Conservation (phyloP, 345 rosid genomes). For the Populus deltoides region DNA sequence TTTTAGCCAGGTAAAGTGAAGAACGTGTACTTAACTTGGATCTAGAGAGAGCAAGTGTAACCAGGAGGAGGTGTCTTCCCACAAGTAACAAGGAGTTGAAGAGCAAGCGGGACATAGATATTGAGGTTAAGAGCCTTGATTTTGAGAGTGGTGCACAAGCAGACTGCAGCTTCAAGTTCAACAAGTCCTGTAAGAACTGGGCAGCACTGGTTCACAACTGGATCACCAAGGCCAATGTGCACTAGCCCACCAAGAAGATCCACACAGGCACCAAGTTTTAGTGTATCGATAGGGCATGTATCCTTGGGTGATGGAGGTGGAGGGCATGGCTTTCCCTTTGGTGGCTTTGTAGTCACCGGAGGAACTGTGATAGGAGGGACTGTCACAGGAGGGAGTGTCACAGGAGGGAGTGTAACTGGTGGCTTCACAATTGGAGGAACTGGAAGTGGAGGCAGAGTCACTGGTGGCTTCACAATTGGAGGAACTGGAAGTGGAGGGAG, state of each 20-base stretch:
- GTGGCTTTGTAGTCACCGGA: conserved; percentile 9
- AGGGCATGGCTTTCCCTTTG: conserved; percentile 36
- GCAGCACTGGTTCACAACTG: conserved; percentile 77
- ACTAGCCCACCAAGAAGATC: conserved; percentile 85
- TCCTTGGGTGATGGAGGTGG: conserved; percentile 31
- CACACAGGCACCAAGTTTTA: conserved; percentile 88
- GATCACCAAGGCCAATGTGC: conserved; percentile 74
- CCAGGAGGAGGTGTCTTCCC: conserved; percentile 98
- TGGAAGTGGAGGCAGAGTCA: conserved; percentile 30
- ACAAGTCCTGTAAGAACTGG: conserved; percentile 72
- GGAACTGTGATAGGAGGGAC: conserved; percentile 8
- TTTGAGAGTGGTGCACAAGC: conserved; percentile 90
- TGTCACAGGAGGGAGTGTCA: conserved; percentile 8
- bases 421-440: conserved; percentile 18
- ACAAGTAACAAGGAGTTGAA: conserved; percentile 86
- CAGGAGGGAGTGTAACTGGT: neutral
- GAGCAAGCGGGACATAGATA: conserved; percentile 79
- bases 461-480: conserved; percentile 20
- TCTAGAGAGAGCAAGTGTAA: conserved; percentile 79
- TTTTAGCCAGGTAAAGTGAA: neutral
- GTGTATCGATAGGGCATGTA: conserved; percentile 77
- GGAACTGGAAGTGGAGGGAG: conserved; percentile 36
- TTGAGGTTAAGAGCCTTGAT: conserved; percentile 81
- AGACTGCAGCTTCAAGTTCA: conserved; percentile 83
- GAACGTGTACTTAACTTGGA: conserved; percentile 16